These are phyloP conservation scores for Stephania japonica DNA, from an alignment of 164 flowering plant species.

Conservation along the genomic window DNA sequence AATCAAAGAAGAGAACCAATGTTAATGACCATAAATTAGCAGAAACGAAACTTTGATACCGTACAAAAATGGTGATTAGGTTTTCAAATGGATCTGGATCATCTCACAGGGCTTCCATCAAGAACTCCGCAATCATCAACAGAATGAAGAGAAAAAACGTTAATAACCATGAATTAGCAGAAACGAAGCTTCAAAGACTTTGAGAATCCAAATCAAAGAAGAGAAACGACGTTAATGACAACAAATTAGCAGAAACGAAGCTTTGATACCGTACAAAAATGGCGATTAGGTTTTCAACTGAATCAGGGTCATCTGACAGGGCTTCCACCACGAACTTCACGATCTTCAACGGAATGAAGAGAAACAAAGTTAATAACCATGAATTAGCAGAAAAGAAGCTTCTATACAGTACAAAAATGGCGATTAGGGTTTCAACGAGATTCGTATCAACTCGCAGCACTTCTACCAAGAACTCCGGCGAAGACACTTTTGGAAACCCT, in stretches of 20 bases:
- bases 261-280: slow-evolving; percentile 1
- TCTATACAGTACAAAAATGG: no score
- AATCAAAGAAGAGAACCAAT: background rate
- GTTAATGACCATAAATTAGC: background rate
- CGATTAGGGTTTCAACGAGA: no score
- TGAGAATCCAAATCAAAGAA: background rate
- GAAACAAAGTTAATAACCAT: no score
- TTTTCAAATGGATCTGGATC: background rate
- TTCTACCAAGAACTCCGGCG: no score
- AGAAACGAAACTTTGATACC: background rate
- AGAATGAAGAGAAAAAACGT: no score
- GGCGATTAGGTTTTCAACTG: slow-evolving; percentile 4
- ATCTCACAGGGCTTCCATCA: background rate
- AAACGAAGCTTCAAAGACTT: background rate
- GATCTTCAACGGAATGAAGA: background rate
- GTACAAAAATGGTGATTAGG: slow-evolving; percentile 4
- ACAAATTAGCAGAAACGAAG: background rate
- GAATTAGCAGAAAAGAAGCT: no score
- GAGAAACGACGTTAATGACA: background rate
- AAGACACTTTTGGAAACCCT: no score
- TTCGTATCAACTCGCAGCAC: no score
- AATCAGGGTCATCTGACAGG: no score
- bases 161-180: no score
- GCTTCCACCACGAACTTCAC: background rate
- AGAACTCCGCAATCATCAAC: background rate